These are phyloP conservation scores for Chlamydomonas incerta DNA, from an alignment of 139 green algal species.

Conservation along the genomic window DNA sequence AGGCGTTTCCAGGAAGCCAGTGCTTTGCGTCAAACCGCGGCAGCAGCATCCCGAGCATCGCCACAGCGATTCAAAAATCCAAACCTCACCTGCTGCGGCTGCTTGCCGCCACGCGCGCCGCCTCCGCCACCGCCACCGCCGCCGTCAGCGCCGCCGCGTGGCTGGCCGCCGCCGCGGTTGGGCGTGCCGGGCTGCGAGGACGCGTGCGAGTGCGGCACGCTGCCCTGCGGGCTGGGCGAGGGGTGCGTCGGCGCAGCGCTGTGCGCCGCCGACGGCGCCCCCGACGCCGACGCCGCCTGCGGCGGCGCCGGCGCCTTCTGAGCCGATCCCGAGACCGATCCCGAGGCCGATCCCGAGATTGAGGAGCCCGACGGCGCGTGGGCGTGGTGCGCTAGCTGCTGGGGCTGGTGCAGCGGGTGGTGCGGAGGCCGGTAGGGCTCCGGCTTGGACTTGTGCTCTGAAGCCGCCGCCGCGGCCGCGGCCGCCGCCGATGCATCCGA, in stretches of 20 bases:
- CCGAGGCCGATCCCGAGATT: neutral
- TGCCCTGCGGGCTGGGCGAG: no score
- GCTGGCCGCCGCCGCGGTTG: no score
- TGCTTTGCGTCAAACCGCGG: no score
- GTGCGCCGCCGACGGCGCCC: neutral
- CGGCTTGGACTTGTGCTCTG: neutral
- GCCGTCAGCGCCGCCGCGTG: no score
- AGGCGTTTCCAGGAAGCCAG: no score
- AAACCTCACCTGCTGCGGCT: no score
- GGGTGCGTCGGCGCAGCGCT: neutral
- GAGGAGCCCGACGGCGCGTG: neutral
- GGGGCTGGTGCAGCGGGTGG: slow-evolving; percentile 23
- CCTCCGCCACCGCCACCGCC: no score
- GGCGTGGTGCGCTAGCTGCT: neutral
- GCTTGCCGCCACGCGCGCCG: no score
- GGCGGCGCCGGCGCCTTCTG: neutral
- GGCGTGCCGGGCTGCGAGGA: no score
- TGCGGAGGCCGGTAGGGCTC: slow-evolving; percentile 35
- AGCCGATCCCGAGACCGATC: neutral
- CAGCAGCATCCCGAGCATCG: no score
- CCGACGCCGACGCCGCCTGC: neutral
- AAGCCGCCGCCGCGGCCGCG: neutral
- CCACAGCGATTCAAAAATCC: no score
- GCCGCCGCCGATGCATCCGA: neutral
- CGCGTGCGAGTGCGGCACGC: no score